Conservation (phyloP, 345 rosid species). For the Geranium rotundifolium region DNA sequence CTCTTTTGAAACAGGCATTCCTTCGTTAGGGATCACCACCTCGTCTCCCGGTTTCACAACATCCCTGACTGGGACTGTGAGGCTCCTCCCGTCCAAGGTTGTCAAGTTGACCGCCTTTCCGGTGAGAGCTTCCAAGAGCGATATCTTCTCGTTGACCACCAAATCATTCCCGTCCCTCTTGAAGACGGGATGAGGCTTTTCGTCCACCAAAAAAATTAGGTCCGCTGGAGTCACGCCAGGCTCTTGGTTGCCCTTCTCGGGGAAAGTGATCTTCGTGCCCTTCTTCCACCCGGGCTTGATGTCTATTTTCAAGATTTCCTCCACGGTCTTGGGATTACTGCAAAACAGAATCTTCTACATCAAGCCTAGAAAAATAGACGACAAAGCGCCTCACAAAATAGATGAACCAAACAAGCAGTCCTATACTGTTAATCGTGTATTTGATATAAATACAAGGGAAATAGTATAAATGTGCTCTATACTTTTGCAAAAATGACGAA, state of each 20-base stretch:
- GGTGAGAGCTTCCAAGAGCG: slow-evolving; percentile 57
- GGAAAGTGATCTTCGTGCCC: slow-evolving; percentile 73
- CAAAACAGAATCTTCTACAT: slow-evolving; percentile 2
- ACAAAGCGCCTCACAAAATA: neutral
- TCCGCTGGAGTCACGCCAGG: slow-evolving; percentile 51
- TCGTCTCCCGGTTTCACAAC: slow-evolving; percentile 50
- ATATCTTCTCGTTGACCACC: slow-evolving; percentile 34
- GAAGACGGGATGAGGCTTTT: slow-evolving; percentile 51
- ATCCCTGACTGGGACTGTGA: slow-evolving; percentile 34
- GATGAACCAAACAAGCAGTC: neutral
- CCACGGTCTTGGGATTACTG: slow-evolving; percentile 46
- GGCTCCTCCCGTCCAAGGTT: slow-evolving; percentile 57
- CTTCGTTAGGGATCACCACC: slow-evolving; percentile 46
- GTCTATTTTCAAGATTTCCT: slow-evolving; percentile 61
- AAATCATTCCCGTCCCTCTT: slow-evolving; percentile 63
- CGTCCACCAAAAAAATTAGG: slow-evolving; percentile 64
- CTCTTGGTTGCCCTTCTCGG: slow-evolving; percentile 64
- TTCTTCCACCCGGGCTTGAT: slow-evolving; percentile 81
- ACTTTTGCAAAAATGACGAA: too few relatives aligned
- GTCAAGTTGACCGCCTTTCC: slow-evolving; percentile 37
- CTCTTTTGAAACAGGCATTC: slow-evolving; percentile 67
- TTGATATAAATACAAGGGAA: too few relatives aligned
- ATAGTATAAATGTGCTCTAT: too few relatives aligned
- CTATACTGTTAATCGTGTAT: neutral
- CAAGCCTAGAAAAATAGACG: neutral